Percentiles rank a stretch among this genome's conserved stretches.
Evolutionary conservation across 768 basidiomycete species (phyloP).

Genomic region (Mrakia blollopis): DNA sequence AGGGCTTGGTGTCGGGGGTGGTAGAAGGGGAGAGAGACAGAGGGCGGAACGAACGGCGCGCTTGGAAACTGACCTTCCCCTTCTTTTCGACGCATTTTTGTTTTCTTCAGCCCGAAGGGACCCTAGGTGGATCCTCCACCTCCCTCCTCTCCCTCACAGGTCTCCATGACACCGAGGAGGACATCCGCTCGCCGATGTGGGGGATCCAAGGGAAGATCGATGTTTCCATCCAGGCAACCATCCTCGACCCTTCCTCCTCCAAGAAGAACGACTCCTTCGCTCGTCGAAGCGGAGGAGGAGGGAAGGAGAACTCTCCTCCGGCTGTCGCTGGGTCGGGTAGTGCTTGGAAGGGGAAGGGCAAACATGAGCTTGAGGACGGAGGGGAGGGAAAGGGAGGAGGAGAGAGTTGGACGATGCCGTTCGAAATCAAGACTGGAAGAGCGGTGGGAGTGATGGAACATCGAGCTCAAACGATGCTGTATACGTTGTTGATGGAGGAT

Average conservation of each 20-base stretch:
- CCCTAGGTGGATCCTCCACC: slow-evolving; percentile 62
- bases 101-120: slow-evolving; percentile 55
- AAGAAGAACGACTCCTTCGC: background rate
- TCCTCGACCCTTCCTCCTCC: slow-evolving; percentile 49
- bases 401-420: slow-evolving; percentile 54
- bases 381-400: slow-evolving; percentile 35
- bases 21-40: background rate
- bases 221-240: slow-evolving; percentile 65
- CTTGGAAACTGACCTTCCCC: background rate
- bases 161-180: slow-evolving; percentile 86
- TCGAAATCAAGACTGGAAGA: slow-evolving; percentile 95
- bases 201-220: slow-evolving; percentile 96
- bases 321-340: background rate
- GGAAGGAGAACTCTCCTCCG: slow-evolving; percentile 34
- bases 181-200: slow-evolving; percentile 93
- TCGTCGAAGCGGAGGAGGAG: slow-evolving; percentile 10
- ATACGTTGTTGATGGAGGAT: slow-evolving; percentile 82
- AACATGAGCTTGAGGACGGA: background rate
- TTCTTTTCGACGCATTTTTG: background rate
- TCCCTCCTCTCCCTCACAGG: slow-evolving; percentile 57
- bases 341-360: background rate
- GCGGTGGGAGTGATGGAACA: slow-evolving; percentile 76
- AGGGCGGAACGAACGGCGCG: background rate
- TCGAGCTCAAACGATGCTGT: slow-evolving; percentile 96
- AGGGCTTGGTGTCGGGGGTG: no score